phyloP scores from a whole-genome alignment of 1,284 basidiomycete species.

The Ustilago esculenta region DNA sequence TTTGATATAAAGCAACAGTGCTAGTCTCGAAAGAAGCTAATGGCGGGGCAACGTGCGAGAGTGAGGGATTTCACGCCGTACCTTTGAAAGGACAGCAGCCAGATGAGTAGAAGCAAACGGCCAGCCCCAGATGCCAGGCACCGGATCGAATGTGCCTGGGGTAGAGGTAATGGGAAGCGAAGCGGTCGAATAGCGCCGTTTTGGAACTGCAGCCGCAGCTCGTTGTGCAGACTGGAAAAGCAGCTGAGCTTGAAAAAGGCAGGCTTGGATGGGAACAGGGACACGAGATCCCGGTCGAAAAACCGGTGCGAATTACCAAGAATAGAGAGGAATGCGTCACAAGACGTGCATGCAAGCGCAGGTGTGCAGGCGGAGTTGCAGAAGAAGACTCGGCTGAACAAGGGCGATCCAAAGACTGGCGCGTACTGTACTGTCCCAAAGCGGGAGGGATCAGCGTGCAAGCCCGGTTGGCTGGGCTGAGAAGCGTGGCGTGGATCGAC shows the following conservation, averaged over 20 bases:
- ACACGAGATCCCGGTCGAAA: no score
- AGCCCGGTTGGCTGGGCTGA: conserved; percentile 7
- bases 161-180: not conserved
- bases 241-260: conserved; percentile 4
- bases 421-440: conserved; percentile 3
- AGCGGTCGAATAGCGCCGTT: not conserved
- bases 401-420: conserved; percentile 5
- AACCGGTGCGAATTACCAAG: no score
- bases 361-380: not conserved
- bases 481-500: conserved; percentile 15
- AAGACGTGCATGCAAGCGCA: conserved; percentile 4
- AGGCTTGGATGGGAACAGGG: not conserved
- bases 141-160: conserved; percentile 1
- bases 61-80: no score
- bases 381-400: not conserved
- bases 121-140: not conserved
- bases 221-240: not conserved
- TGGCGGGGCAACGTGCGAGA: conserved; percentile 8
- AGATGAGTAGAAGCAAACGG: not conserved
- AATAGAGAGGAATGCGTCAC: conserved; percentile 6
- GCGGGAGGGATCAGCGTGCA: not conserved
- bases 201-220: not conserved
- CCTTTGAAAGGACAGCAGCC: no score
- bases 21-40: not conserved
- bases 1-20: not conserved